Conservation (phyloP, 163 green algal genomes). For the Scenedesmus sp. region DNA sequence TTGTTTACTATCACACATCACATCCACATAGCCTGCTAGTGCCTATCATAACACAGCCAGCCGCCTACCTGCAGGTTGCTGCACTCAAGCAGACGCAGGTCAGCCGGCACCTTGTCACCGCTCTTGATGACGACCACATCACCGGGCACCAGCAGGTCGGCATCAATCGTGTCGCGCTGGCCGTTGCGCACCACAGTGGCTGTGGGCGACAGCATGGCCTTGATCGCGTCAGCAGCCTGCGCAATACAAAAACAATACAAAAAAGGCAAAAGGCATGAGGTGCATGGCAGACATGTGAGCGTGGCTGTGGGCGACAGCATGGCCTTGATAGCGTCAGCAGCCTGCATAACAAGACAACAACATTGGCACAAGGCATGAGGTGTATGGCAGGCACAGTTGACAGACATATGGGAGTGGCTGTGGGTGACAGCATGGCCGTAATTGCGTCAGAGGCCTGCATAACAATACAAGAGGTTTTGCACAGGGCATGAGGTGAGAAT, state of each 20-base stretch:
- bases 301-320: neutral
- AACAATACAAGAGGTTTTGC: too few species aligned
- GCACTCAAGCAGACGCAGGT: conserved; percentile 51
- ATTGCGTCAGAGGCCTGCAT: conserved; percentile 62
- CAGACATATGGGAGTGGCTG: neutral
- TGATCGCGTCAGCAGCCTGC: conserved; percentile 96
- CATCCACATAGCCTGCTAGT: too few species aligned
- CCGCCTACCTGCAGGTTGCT: conserved; percentile 59
- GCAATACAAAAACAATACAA: too few species aligned
- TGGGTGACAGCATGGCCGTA: neutral
- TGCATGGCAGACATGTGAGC: too few species aligned
- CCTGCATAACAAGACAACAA: conserved; percentile 40
- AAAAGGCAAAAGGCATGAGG: too few species aligned
- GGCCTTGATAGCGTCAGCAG: conserved; percentile 88
- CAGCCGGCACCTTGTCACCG: conserved; percentile 81
- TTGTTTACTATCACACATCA: too few species aligned
- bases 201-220: conserved; percentile 61
- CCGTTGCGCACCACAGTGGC: conserved; percentile 35
- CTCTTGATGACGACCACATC: conserved; percentile 91
- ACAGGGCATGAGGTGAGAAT: too few species aligned
- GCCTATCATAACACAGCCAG: too few species aligned
- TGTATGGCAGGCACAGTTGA: neutral
- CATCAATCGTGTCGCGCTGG: conserved; percentile 39
- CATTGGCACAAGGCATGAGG: too few species aligned
- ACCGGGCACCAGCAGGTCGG: conserved; percentile 89